Evolutionary conservation across 2,329 filamentous ascomycete genomes (phyloP).

Genomic region (Paecilomyces sp.): DNA sequence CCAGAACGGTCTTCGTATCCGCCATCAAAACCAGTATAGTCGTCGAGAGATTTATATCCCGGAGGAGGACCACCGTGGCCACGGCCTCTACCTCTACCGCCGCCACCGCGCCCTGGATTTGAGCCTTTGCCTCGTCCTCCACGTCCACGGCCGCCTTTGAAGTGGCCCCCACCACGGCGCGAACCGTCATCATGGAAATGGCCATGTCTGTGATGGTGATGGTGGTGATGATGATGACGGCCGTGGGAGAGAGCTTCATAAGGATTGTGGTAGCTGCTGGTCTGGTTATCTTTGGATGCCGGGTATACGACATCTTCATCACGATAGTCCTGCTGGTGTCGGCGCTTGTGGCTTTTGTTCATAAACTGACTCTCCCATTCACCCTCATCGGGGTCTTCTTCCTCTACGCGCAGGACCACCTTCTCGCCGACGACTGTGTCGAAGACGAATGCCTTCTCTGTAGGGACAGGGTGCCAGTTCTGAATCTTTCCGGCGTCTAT

Average conservation of each 20-base stretch:
- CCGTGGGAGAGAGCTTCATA: slow-evolving; percentile 10
- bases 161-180: slow-evolving; percentile 20
- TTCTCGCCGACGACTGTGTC: slow-evolving; percentile 84
- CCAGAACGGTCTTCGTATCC: slow-evolving; percentile 22
- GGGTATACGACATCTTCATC: slow-evolving; percentile 43
- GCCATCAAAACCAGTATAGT: slow-evolving; percentile 35
- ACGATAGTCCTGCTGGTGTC: slow-evolving; percentile 49
- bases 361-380: slow-evolving; percentile 57
- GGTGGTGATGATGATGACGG: slow-evolving; percentile 12
- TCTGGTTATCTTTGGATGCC: slow-evolving; percentile 21
- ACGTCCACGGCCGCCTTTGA: slow-evolving; percentile 26
- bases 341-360: slow-evolving; percentile 53
- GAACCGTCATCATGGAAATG: slow-evolving; percentile 39
- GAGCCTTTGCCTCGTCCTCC: slow-evolving; percentile 30
- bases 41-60: slow-evolving; percentile 62
- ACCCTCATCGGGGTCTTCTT: slow-evolving; percentile 57
- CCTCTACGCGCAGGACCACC: slow-evolving; percentile 71
- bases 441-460: slow-evolving; percentile 66
- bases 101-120: slow-evolving; percentile 31
- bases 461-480: slow-evolving; percentile 70
- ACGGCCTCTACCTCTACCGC: slow-evolving; percentile 39
- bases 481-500: slow-evolving; percentile 75
- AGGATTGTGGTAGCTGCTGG: slow-evolving; percentile 18
- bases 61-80: slow-evolving; percentile 45
- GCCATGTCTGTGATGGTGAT: slow-evolving; percentile 20